Evolutionary conservation across 1,284 basidiomycete species (phyloP).

Genomic region (Apiotrichum domesticum): DNA sequence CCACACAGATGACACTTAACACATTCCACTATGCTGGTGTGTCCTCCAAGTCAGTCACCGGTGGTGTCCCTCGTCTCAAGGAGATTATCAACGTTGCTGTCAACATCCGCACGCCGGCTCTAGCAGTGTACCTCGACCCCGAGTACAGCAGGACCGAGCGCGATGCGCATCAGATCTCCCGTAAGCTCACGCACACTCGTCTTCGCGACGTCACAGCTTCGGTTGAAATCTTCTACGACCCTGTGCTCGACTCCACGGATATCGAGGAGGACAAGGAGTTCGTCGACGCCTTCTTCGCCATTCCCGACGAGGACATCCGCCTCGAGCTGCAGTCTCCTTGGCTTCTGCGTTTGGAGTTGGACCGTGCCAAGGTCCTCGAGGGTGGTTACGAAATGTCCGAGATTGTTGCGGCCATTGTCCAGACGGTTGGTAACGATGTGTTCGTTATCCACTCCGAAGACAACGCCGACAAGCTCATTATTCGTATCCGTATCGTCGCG

Average conservation of each 20-base stretch:
- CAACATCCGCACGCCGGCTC: constrained; percentile 96
- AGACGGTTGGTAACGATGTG: constrained; percentile 91
- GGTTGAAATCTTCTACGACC: constrained; percentile 98
- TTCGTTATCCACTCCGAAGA: constrained; percentile 99
- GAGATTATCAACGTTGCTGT: constrained; percentile 99
- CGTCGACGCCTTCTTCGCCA: constrained; percentile 98
- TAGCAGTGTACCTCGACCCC: constrained; percentile 80
- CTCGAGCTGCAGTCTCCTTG: constrained; percentile 90
- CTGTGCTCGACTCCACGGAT: constrained; percentile 82
- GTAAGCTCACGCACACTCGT: constrained; percentile 77
- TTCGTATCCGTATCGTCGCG: constrained; percentile 91
- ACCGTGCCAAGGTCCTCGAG: constrained; percentile 97
- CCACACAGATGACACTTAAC: constrained; percentile 95
- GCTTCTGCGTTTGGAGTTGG: constrained; percentile 93
- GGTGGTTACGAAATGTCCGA: constrained; percentile 93
- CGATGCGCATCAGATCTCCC: constrained; percentile 42
- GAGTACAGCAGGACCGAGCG: constrained; percentile 71
- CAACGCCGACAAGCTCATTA: constrained; percentile 93
- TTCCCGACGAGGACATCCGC: constrained; percentile 95
- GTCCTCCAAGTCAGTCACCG: constrained; percentile 93
- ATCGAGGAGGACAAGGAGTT: constrained; percentile 96
- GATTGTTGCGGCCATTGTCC: constrained; percentile 87
- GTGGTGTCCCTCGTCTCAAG: constrained; percentile 95
- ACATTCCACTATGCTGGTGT: constrained; percentile 99
- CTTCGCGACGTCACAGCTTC: constrained; percentile 90